These are phyloP conservation scores for Cryptococcus sp. DNA, from an alignment of 1,284 basidiomycete species.

Conservation along the genomic window DNA sequence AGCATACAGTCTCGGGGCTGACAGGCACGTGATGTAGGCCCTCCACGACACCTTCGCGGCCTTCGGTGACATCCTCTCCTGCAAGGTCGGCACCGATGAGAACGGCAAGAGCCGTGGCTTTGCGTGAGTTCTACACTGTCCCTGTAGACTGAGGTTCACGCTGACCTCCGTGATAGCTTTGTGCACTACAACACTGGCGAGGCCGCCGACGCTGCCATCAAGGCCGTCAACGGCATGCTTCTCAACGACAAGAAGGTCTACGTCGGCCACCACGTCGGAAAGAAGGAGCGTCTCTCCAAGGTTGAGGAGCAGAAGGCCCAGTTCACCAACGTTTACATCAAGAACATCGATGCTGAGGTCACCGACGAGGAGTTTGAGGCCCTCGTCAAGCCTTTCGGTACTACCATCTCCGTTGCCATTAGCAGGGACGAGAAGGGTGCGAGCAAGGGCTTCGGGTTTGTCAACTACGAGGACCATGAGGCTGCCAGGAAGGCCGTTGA, in stretches of 20 bases:
- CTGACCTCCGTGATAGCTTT: conserved; percentile 56
- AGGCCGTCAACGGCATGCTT: conserved; percentile 98
- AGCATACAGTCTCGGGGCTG: not conserved
- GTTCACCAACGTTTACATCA: conserved; percentile 98
- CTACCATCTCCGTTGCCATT: conserved; percentile 83
- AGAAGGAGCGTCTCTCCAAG: conserved; percentile 98
- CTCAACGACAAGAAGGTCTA: conserved; percentile 99
- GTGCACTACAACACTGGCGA: conserved; percentile 99
- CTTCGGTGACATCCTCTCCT: conserved; percentile 97
- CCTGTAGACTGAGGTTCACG: not conserved
- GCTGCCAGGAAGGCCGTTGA: conserved; percentile 89
- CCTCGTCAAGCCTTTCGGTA: conserved; percentile 77
- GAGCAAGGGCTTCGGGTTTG: conserved; percentile 94
- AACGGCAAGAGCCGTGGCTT: conserved; percentile 91
- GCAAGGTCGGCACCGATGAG: conserved; percentile 97
- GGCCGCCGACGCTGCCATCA: conserved; percentile 93
- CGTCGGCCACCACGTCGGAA: conserved; percentile 95
- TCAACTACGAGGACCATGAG: conserved; percentile 93
- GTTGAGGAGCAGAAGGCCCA: conserved; percentile 95
- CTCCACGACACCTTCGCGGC: conserved; percentile 99
- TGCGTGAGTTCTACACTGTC: conserved; percentile 48
- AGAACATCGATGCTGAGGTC: conserved; percentile 85
- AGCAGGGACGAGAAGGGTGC: conserved; percentile 79
- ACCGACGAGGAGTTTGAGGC: conserved; percentile 83
- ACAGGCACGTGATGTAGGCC: conserved; percentile 57